Conservation (phyloP, 2,329 filamentous ascomycete species). For the Celoporthe dispersa region DNA sequence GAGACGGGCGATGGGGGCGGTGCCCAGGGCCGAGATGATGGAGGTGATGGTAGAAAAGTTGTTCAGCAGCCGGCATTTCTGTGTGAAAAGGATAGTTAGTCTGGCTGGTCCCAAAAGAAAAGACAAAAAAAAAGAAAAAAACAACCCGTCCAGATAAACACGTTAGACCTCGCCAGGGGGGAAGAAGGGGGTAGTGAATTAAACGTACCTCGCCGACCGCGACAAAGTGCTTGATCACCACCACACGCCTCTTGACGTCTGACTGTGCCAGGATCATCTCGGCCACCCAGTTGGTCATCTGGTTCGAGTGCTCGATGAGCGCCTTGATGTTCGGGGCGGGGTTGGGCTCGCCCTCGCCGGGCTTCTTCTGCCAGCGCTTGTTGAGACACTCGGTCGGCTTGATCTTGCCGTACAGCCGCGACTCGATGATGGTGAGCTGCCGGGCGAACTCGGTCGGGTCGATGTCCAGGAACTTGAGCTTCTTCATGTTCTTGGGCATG, state of each 20-base stretch:
- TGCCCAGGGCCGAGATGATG: conserved; percentile 94
- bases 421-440: conserved; percentile 96
- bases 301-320: conserved; percentile 95
- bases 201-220: conserved; percentile 86
- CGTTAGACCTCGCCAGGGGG: not conserved
- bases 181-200: no score
- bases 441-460: conserved; percentile 96
- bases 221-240: conserved; percentile 98
- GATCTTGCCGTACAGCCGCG: conserved; percentile 91
- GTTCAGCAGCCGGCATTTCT: conserved; percentile 94
- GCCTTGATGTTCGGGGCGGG: conserved; percentile 94
- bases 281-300: conserved; percentile 98
- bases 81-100: conserved; percentile 43
- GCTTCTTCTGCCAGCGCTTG: conserved; percentile 99
- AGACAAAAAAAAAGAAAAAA: no score
- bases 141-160: no score
- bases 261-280: conserved; percentile 97
- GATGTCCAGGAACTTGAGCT: conserved; percentile 97
- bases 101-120: not conserved
- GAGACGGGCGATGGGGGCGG: conserved; percentile 90
- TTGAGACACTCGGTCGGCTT: conserved; percentile 95
- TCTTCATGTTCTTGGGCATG: conserved; percentile 99
- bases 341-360: conserved; percentile 78
- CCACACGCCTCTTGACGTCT: conserved; percentile 93
- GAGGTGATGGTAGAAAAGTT: conserved; percentile 98